phyloP scores from a whole-genome alignment of 345 rosid genomes.

The Chamaenerion angustifolium region DNA sequence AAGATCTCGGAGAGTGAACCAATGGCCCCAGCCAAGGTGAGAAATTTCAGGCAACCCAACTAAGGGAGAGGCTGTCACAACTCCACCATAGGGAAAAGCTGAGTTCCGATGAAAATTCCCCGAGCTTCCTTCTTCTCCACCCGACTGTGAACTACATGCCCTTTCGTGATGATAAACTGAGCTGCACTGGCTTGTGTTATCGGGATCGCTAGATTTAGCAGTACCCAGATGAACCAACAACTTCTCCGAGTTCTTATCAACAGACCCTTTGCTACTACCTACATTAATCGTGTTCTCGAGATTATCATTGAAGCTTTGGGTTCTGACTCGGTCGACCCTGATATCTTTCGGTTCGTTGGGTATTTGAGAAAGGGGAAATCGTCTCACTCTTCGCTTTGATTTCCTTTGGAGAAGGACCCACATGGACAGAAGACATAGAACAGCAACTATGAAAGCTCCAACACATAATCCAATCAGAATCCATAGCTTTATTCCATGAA shows the following conservation, averaged over 20 bases:
- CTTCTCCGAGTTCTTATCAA: constrained; percentile 6
- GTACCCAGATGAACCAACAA: constrained; percentile 32
- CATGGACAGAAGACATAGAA: too few species aligned
- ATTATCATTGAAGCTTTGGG: too few species aligned
- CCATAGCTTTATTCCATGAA: too few species aligned
- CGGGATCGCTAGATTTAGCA: constrained; percentile 63
- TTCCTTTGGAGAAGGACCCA: too few species aligned
- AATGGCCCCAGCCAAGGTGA: constrained; percentile 99
- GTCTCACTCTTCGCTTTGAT: too few species aligned
- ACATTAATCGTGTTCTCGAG: too few species aligned
- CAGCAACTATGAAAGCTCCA: too few species aligned
- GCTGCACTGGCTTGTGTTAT: constrained; percentile 55
- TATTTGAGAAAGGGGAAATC: too few species aligned
- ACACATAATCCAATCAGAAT: too few species aligned
- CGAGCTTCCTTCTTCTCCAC: constrained; percentile 91
- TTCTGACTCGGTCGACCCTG: too few species aligned
- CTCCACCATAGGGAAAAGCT: constrained; percentile 37
- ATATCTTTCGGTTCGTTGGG: too few species aligned
- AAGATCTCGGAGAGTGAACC: constrained; percentile 97
- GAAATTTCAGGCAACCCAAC: constrained; percentile 87
- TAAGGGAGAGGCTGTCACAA: constrained; percentile 72
- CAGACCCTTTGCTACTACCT: too few species aligned
- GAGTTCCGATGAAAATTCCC: constrained; percentile 44
- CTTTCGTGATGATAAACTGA: constrained; percentile 55
- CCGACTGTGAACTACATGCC: constrained; percentile 65